These are phyloP conservation scores for Boletus reticulatus DNA, from an alignment of 768 basidiomycete genomes.

Conservation along the genomic window DNA sequence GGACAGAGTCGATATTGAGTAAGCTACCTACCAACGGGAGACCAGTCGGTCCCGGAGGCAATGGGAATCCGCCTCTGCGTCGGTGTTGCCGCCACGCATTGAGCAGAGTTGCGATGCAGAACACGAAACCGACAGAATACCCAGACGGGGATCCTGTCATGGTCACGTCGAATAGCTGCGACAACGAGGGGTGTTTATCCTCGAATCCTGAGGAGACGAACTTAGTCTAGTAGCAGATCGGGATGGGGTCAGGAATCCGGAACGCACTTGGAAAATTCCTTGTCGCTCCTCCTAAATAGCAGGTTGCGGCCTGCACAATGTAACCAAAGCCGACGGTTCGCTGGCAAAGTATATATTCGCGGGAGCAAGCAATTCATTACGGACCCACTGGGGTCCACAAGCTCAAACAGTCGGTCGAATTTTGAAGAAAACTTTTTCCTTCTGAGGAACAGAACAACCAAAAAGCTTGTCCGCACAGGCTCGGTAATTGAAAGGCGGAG, in stretches of 20 bases:
- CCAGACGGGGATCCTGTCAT: not conserved
- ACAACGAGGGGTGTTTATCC: not conserved
- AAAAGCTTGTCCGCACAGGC: no score
- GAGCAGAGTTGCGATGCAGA: slow-evolving; percentile 6
- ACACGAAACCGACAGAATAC: slow-evolving; percentile 4
- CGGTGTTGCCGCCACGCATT: slow-evolving; percentile 13
- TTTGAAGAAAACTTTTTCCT: not conserved
- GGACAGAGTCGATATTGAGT: slow-evolving; percentile 15
- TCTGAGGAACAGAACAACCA: no score
- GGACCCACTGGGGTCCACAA: not conserved
- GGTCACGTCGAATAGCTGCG: not conserved
- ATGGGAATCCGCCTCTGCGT: slow-evolving; percentile 23
- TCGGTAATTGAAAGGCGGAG: not conserved
- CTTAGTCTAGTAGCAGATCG: not conserved
- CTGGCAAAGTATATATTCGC: not conserved
- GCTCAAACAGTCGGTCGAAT: not conserved
- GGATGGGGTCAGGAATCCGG: no score
- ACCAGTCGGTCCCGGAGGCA: slow-evolving; percentile 53
- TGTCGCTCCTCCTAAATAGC: no score
- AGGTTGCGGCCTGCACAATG: no score
- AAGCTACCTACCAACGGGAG: slow-evolving; percentile 33
- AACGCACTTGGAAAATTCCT: no score
- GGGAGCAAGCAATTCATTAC: not conserved
- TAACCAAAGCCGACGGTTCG: no score
- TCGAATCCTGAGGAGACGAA: not conserved